A percentile compares a stretch with the other conserved stretches of the same genome.
Conservation (phyloP, 2,329 filamentous ascomycete genomes). For the Leptographium wingfieldii region DNA sequence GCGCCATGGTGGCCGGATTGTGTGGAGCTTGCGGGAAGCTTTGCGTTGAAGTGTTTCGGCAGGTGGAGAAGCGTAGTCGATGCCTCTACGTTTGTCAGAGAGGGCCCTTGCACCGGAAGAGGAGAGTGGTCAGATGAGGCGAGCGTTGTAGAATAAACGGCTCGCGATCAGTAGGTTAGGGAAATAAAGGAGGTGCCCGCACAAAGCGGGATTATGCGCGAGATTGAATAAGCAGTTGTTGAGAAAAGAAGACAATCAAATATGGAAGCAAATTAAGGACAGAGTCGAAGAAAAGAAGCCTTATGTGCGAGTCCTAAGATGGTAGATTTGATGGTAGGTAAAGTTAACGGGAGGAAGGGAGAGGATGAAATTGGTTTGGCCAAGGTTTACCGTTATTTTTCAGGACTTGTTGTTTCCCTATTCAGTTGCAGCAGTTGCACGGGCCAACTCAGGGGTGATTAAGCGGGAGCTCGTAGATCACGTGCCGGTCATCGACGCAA, state of each 20-base stretch:
- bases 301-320: background rate
- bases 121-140: background rate
- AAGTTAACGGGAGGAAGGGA: slow-evolving; percentile 2
- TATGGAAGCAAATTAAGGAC: slow-evolving; percentile 6
- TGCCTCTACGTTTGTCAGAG: background rate
- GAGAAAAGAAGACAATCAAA: background rate
- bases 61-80: background rate
- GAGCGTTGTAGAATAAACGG: background rate
- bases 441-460: slow-evolving; percentile 11
- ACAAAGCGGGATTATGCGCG: slow-evolving; percentile 7
- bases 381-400: slow-evolving; percentile 11
- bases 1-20: slow-evolving; percentile 20
- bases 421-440: slow-evolving; percentile 10
- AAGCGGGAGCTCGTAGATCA: slow-evolving; percentile 6
- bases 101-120: background rate
- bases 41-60: background rate
- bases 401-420: slow-evolving; percentile 7
- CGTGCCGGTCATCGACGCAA: background rate
- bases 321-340: slow-evolving; percentile 3
- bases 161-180: background rate
- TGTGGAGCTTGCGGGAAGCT: background rate
- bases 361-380: slow-evolving; percentile 10
- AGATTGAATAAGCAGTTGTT: background rate
- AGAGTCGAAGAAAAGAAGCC: slow-evolving; percentile 6
- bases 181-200: slow-evolving; percentile 1